Conservation (phyloP, 352 stramenopile genomes). For the Globisporangium parvum region DNA sequence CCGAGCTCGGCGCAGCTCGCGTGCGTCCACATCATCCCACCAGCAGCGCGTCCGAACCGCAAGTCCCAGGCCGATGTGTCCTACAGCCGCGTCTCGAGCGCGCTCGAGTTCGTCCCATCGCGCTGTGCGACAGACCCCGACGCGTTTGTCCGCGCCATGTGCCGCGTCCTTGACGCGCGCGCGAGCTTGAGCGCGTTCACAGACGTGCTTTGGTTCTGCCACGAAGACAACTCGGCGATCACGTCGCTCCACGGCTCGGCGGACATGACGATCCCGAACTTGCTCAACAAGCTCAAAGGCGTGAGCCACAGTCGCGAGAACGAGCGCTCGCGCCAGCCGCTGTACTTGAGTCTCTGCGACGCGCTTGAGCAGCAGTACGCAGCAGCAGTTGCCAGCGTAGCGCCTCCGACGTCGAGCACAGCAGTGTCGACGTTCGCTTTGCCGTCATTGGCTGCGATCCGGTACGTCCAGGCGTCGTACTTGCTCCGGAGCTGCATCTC, state of each 20-base stretch:
- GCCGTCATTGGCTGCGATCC: slow-evolving; percentile 7
- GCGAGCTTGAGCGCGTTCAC: slow-evolving; percentile 56
- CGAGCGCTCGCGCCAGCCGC: slow-evolving; percentile 30
- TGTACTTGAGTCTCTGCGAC: slow-evolving; percentile 58
- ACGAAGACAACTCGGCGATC: slow-evolving; percentile 58
- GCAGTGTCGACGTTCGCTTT: neutral
- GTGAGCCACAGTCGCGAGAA: slow-evolving; percentile 5
- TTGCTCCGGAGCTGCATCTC: slow-evolving; percentile 52
- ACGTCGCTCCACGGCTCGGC: slow-evolving; percentile 44
- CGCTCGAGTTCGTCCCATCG: slow-evolving; percentile 65
- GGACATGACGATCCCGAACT: slow-evolving; percentile 41
- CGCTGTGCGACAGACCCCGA: slow-evolving; percentile 34
- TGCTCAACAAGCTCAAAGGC: slow-evolving; percentile 51
- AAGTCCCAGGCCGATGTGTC: slow-evolving; percentile 82
- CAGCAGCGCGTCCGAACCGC: slow-evolving; percentile 69
- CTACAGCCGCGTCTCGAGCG: slow-evolving; percentile 69
- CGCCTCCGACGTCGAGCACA: too few relatives aligned
- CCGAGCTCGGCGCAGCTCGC: slow-evolving; percentile 64
- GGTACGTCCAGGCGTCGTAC: slow-evolving; percentile 54
- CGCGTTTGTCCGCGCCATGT: slow-evolving; percentile 45
- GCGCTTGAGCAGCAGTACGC: slow-evolving; percentile 42
- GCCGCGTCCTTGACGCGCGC: slow-evolving; percentile 44
- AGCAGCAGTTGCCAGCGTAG: neutral
- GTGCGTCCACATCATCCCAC: slow-evolving; percentile 64
- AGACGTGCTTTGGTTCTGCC: slow-evolving; percentile 75